These are phyloP conservation scores for Globisporangium parvum DNA, from an alignment of 352 stramenopile species.

Conservation along the genomic window DNA sequence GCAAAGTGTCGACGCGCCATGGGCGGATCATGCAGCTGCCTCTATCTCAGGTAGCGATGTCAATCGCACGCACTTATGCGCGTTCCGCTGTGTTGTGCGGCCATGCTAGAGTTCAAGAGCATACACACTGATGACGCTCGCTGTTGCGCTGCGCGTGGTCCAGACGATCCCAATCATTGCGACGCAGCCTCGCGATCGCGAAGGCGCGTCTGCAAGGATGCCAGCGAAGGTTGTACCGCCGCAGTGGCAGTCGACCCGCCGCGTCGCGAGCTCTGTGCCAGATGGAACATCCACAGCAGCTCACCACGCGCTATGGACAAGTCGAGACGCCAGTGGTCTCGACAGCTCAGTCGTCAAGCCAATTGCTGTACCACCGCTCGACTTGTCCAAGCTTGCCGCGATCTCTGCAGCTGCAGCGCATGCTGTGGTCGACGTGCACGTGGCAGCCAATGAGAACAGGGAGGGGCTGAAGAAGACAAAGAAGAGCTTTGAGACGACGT, in stretches of 20 bases:
- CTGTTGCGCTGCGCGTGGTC: too few relatives aligned
- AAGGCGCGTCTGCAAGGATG: too few relatives aligned
- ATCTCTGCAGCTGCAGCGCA: background rate
- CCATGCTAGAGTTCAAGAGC: too few relatives aligned
- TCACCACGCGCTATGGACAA: background rate
- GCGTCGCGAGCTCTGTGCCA: slow-evolving; percentile 19
- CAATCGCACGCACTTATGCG: too few relatives aligned
- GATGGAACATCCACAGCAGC: background rate
- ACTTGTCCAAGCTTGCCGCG: slow-evolving; percentile 22
- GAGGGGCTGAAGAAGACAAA: slow-evolving; percentile 16
- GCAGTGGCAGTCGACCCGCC: slow-evolving; percentile 62
- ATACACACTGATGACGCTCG: too few relatives aligned
- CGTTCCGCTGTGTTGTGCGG: too few relatives aligned
- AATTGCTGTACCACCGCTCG: slow-evolving; percentile 14
- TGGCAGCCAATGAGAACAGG: background rate
- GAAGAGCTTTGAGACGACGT: slow-evolving; percentile 40
- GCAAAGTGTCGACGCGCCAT: background rate
- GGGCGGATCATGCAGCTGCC: slow-evolving; percentile 17
- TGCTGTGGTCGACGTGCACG: background rate
- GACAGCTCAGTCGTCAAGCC: background rate
- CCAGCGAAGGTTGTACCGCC: slow-evolving; percentile 19
- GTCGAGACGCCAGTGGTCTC: background rate
- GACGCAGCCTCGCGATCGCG: background rate
- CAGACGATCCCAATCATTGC: too few relatives aligned
- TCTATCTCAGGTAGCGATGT: slow-evolving; percentile 2